Conservation (phyloP, 1,284 basidiomycete genomes). For the Crucibulum parvulum region DNA sequence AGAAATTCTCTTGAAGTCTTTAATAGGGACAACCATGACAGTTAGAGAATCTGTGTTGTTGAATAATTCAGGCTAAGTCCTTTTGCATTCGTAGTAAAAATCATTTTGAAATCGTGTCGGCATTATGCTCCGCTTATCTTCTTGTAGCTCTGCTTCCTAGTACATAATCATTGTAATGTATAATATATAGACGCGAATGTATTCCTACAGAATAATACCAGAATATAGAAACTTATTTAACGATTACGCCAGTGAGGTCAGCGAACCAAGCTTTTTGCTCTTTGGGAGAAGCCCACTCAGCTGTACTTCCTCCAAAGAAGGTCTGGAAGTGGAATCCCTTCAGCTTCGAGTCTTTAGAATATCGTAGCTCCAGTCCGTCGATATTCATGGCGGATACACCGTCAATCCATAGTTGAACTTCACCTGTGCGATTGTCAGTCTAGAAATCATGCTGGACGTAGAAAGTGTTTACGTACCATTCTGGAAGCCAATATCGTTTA, state of each 20-base stretch:
- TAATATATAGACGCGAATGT: too few species aligned
- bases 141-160: too few species aligned
- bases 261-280: conserved; percentile 73
- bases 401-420: conserved; percentile 63
- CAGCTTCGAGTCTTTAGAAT: conserved; percentile 47
- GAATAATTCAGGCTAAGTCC: too few species aligned
- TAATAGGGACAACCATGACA: too few species aligned
- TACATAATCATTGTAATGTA: too few species aligned
- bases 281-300: conserved; percentile 69
- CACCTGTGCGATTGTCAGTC: conserved; percentile 42
- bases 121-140: too few species aligned
- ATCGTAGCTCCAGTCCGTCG: conserved; percentile 50
- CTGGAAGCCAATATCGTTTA: conserved; percentile 58
- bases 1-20: too few species aligned
- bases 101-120: too few species aligned
- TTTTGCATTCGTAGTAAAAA: too few species aligned
- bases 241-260: conserved; percentile 57
- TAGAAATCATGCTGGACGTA: background rate
- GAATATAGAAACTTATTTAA: conserved; percentile 5
- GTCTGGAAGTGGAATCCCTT: conserved; percentile 75
- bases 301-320: conserved; percentile 73
- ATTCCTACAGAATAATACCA: too few species aligned
- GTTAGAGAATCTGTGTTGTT: too few species aligned
- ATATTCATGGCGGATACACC: conserved; percentile 56
- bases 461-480: conserved; percentile 42